Percentiles rank a stretch among this genome's conserved stretches.
phyloP scores from a whole-genome alignment of 164 flowering plant species.

The Platanus orientalis region DNA sequence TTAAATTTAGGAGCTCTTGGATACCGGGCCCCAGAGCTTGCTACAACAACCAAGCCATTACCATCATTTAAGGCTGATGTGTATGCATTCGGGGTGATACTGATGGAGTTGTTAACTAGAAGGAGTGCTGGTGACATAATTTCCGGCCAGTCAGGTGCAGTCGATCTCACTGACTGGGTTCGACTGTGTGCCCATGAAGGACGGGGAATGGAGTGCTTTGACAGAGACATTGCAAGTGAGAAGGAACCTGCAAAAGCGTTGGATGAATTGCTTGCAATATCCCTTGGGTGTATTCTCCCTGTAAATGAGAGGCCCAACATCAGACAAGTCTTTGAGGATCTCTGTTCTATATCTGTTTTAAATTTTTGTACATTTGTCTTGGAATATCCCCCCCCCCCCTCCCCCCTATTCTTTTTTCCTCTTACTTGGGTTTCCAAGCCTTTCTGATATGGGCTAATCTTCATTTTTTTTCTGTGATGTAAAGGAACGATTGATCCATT shows the following conservation, averaged over 20 bases:
- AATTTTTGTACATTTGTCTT: conserved; percentile 54
- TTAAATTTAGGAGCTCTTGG: conserved; percentile 83
- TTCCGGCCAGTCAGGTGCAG: conserved; percentile 89
- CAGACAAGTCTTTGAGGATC: conserved; percentile 67
- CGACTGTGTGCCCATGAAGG: conserved; percentile 76
- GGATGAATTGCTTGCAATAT: conserved; percentile 71
- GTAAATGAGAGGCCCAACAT: conserved; percentile 91
- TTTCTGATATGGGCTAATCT: conserved; percentile 31
- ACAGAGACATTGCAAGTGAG: conserved; percentile 68
- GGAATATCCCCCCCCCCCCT: conserved; percentile 32
- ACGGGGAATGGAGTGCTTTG: conserved; percentile 81
- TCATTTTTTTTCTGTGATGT: conserved; percentile 37
- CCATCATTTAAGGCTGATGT: conserved; percentile 87
- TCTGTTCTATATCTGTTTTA: conserved; percentile 66
- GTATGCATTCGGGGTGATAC: conserved; percentile 86
- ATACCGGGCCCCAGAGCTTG: conserved; percentile 88
- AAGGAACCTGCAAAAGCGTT: conserved; percentile 72
- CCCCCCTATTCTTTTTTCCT: conserved; percentile 12
- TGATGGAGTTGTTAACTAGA: conserved; percentile 86
- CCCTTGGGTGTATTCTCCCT: conserved; percentile 80
- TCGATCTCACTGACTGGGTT: conserved; percentile 97
- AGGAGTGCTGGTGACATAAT: conserved; percentile 96
- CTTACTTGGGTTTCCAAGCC: conserved; percentile 33
- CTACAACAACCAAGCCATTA: conserved; percentile 50
- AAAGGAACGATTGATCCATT: conserved; percentile 64